Evolutionary conservation across 352 stramenopile species (phyloP), one percentile per base, ranked within the genome.

Genomic region (Pythium aphanidermatum): DNA sequence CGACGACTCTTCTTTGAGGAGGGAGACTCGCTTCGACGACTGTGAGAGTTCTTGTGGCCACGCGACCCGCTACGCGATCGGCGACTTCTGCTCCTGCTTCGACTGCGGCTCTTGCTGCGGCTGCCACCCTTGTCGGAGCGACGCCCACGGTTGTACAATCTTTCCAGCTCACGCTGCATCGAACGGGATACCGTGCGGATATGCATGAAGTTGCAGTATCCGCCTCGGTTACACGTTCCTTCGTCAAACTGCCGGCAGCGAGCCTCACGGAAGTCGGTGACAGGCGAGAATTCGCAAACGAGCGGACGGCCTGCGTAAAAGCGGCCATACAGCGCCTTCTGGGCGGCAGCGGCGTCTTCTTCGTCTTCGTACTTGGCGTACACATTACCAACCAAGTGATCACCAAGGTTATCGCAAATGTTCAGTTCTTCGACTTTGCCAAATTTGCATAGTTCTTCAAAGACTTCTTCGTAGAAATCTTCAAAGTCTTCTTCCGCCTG

Each of bases 161-260:
- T 74, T 54, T 96, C 68, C 9, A 96, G 63, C 49, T 97, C 86
- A 24, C 71, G 70, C 56, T 90, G 66, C 63, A 97, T 87, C 14
- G 79, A 70, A 1, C 74, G 67, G 7, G 83, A 79, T 5, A 96
- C 84, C 11, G 87, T 95, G 51, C 94, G 87, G 47, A 98, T 96
- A 68, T 99, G 97, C 95, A 99, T 98, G 63, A 99, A 99, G 74
- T 99, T 99, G 80, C 97, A 99, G 64, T 99, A 98, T 13, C 93
- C 95, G 17, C 96, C 97, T 17, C 96, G 80, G 55, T 89, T 90
- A 74, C 97, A 99, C 17, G 85, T 96, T 52, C 93, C 92, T 74
- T 99, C 95, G 57, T 99, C 96, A 60, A 98, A 99, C 69, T 99
- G 96, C 34, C 97, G 80, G 70, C 97, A 99, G 25, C 96, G 66